Conservation (phyloP, 2,329 filamentous ascomycete species). For the Exophiala phaeomuriformis region DNA sequence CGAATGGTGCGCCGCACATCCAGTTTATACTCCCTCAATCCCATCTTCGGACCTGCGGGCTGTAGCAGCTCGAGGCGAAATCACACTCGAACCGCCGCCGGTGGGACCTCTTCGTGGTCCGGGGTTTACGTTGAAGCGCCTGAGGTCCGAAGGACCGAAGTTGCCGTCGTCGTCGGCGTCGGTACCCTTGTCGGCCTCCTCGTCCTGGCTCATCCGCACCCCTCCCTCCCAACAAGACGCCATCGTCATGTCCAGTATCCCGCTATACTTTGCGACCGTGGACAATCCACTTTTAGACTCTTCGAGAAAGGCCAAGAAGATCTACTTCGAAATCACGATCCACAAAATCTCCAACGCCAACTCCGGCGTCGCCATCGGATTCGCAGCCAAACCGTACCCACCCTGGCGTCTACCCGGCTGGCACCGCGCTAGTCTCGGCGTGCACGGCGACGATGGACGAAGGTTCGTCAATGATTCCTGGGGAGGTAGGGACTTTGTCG, state of each 20-base stretch:
- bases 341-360: slow-evolving; percentile 37
- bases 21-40: slow-evolving; percentile 45
- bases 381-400: slow-evolving; percentile 55
- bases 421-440: slow-evolving; percentile 54
- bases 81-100: slow-evolving; percentile 39
- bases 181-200: not conserved
- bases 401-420: slow-evolving; percentile 56
- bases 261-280: slow-evolving; percentile 48
- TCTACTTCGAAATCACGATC: slow-evolving; percentile 55
- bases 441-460: slow-evolving; percentile 57
- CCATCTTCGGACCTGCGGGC: slow-evolving; percentile 39
- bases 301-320: slow-evolving; percentile 35
- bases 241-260: slow-evolving; percentile 48
- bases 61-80: slow-evolving; percentile 39
- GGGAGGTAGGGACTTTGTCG: slow-evolving; percentile 53
- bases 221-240: slow-evolving; percentile 42
- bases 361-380: slow-evolving; percentile 53
- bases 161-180: not conserved
- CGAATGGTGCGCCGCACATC: slow-evolving; percentile 47
- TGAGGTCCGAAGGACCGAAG: slow-evolving; percentile 5
- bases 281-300: slow-evolving; percentile 44
- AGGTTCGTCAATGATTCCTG: slow-evolving; percentile 56
- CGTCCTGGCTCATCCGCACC: slow-evolving; percentile 42
- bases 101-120: not conserved
- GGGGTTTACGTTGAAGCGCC: slow-evolving; percentile 7